Evolutionary conservation across 2,329 filamentous ascomycete species (phyloP).

Genomic region (Penicillium sp.): DNA sequence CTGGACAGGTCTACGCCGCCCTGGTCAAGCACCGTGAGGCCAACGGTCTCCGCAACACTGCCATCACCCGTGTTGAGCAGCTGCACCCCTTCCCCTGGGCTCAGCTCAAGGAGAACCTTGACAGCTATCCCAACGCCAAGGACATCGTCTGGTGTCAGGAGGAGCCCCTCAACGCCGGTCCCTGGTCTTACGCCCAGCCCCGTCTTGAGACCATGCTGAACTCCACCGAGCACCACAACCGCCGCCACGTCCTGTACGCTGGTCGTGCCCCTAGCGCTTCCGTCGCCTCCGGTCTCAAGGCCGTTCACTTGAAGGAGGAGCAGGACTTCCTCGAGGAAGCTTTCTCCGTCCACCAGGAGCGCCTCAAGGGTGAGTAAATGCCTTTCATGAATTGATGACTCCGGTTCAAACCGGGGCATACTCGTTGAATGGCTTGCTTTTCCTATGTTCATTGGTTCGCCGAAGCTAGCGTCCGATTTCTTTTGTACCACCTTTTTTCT

Average conservation of each 20-base stretch:
- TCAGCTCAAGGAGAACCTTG: constrained; percentile 92
- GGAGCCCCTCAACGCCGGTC: constrained; percentile 94
- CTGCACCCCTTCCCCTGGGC: constrained; percentile 99
- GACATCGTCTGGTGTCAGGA: constrained; percentile 97
- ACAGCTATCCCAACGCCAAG: constrained; percentile 95
- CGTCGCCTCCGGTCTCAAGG: constrained; percentile 91
- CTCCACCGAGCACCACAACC: constrained; percentile 85
- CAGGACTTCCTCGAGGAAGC: constrained; percentile 71
- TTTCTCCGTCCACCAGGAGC: constrained; percentile 63
- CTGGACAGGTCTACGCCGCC: constrained; percentile 88
- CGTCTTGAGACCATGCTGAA: constrained; percentile 96
- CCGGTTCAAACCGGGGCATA: not conserved
- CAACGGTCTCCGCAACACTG: constrained; percentile 83
- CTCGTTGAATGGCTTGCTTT: constrained; percentile 16
- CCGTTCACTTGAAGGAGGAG: constrained; percentile 87
- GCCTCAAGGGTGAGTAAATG: constrained; percentile 63
- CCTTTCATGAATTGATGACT: not conserved
- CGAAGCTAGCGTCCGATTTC: constrained; percentile 30
- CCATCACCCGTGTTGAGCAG: constrained; percentile 94
- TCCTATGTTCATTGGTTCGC: constrained; percentile 26
- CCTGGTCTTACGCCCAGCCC: constrained; percentile 96
- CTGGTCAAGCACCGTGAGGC: constrained; percentile 87
- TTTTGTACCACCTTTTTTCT: constrained; percentile 24
- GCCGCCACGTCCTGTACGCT: constrained; percentile 95
- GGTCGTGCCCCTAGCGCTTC: constrained; percentile 90